Conservation (phyloP, 768 basidiomycete genomes). For the Boletus speciosus region DNA sequence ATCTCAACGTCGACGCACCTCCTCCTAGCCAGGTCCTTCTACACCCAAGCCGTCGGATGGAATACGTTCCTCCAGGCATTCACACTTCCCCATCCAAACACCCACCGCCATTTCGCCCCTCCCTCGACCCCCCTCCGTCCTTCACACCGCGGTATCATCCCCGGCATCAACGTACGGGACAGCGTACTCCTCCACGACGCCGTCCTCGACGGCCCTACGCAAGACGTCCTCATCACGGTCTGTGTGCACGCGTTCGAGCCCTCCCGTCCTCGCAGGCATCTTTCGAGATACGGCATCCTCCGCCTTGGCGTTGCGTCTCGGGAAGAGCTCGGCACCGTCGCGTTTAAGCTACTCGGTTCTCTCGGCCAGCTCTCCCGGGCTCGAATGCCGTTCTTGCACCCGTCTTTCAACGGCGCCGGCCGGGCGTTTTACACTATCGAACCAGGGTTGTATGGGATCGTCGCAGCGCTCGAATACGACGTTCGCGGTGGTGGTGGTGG, state of each 20-base stretch:
- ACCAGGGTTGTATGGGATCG: not conserved
- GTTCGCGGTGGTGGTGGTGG: not conserved
- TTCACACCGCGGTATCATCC: constrained; percentile 13
- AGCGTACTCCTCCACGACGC: constrained; percentile 15
- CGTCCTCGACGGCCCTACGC: not conserved
- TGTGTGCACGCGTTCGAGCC: not conserved
- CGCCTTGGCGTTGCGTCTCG: not conserved
- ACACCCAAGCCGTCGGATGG: not conserved
- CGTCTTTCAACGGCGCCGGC: constrained; percentile 15
- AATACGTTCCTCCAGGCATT: constrained; percentile 13
- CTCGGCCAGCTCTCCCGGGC: not conserved
- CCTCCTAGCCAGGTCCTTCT: constrained; percentile 7
- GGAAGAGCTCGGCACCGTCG: constrained; percentile 4
- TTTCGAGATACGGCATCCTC: constrained; percentile 7
- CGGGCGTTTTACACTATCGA: constrained; percentile 3
- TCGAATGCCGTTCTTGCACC: not conserved
- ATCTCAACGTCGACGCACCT: constrained; percentile 23
- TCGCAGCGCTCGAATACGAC: constrained; percentile 14
- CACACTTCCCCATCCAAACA: constrained; percentile 1
- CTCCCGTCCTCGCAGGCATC: not conserved
- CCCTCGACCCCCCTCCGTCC: not conserved
- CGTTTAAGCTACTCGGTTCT: constrained; percentile 3
- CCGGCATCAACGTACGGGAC: not conserved
- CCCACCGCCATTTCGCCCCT: not conserved
- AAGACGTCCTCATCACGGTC: constrained; percentile 11